Conservation (phyloP, 495 filamentous ascomycete genomes). For the Aspergillus affinis region DNA sequence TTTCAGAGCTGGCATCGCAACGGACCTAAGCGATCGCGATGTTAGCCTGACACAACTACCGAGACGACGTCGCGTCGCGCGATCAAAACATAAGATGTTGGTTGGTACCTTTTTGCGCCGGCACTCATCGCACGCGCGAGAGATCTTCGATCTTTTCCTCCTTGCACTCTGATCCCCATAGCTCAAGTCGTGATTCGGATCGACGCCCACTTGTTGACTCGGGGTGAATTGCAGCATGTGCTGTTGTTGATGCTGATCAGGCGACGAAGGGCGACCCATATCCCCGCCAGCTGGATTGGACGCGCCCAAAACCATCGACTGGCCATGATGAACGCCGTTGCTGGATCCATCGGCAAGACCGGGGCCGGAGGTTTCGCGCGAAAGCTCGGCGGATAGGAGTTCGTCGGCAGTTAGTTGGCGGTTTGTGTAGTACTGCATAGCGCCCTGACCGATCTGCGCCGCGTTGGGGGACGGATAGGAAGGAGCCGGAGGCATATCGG, state of each 20-base stretch:
- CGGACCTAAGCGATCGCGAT: slow-evolving; percentile 59
- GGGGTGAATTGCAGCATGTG: slow-evolving; percentile 49
- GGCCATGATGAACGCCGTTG: slow-evolving; percentile 43
- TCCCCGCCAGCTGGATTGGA: slow-evolving; percentile 36
- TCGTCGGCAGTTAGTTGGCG: slow-evolving; percentile 50
- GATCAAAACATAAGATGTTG: slow-evolving; percentile 12
- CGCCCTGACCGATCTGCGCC: slow-evolving; percentile 48
- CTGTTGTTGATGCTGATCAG: slow-evolving; percentile 48
- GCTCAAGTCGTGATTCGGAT: slow-evolving; percentile 50
- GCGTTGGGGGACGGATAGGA: slow-evolving; percentile 51
- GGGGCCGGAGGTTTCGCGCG: slow-evolving; percentile 43
- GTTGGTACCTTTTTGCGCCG: slow-evolving; percentile 78
- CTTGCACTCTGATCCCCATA: slow-evolving; percentile 66
- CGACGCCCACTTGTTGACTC: slow-evolving; percentile 51
- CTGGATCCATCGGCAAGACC: slow-evolving; percentile 43
- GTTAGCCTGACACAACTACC: slow-evolving; percentile 19
- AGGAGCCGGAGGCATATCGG: slow-evolving; percentile 48
- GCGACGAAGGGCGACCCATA: slow-evolving; percentile 39
- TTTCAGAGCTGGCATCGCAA: slow-evolving; percentile 84
- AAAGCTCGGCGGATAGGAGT: slow-evolving; percentile 46
- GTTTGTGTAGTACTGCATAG: slow-evolving; percentile 47
- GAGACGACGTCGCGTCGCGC: slow-evolving; percentile 14
- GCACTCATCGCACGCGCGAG: slow-evolving; percentile 92
- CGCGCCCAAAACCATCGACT: slow-evolving; percentile 45
- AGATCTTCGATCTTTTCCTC: slow-evolving; percentile 86